Evolutionary conservation across 1,139 yeast species (phyloP).

Genomic region (Suhomyces bribrorum): DNA sequence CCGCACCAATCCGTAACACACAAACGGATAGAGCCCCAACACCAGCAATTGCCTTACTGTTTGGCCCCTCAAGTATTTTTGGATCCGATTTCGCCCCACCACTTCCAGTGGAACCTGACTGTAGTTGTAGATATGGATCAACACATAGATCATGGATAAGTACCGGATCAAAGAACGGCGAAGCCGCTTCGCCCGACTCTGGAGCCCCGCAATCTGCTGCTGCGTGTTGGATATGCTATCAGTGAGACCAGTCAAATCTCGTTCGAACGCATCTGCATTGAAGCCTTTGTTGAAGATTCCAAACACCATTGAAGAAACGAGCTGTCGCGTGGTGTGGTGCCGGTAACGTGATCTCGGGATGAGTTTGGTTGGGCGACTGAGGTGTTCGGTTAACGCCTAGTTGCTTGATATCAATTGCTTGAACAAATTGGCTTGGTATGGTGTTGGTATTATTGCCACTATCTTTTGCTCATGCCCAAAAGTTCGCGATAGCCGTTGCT

Average conservation of each 20-base stretch:
- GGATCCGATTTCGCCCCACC: constrained; percentile 22
- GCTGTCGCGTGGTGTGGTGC: too few species aligned
- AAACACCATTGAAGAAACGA: constrained; percentile 29
- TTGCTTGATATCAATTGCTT: too few species aligned
- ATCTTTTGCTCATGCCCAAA: neutral
- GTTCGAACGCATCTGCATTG: constrained; percentile 54
- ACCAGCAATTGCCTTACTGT: constrained; percentile 20
- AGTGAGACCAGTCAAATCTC: constrained; percentile 47
- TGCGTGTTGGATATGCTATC: constrained; percentile 39
- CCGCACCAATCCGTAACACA: constrained; percentile 22
- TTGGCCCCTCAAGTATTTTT: constrained; percentile 29
- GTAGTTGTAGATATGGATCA: constrained; percentile 29
- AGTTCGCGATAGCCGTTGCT: neutral
- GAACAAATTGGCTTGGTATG: too few species aligned
- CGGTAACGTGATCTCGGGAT: too few species aligned
- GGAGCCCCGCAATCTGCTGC: constrained; percentile 28
- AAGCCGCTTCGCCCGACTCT: constrained; percentile 20
- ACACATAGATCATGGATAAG: constrained; percentile 33
- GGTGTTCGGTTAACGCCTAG: too few species aligned
- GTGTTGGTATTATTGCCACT: too few species aligned
- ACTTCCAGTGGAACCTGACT: constrained; percentile 23
- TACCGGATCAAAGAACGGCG: constrained; percentile 27
- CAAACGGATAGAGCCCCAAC: constrained; percentile 28
- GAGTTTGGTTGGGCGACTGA: too few species aligned
- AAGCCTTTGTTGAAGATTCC: constrained; percentile 40